These are phyloP conservation scores for Mycena leptocephala DNA, from an alignment of 768 basidiomycete genomes.

Conservation along the genomic window DNA sequence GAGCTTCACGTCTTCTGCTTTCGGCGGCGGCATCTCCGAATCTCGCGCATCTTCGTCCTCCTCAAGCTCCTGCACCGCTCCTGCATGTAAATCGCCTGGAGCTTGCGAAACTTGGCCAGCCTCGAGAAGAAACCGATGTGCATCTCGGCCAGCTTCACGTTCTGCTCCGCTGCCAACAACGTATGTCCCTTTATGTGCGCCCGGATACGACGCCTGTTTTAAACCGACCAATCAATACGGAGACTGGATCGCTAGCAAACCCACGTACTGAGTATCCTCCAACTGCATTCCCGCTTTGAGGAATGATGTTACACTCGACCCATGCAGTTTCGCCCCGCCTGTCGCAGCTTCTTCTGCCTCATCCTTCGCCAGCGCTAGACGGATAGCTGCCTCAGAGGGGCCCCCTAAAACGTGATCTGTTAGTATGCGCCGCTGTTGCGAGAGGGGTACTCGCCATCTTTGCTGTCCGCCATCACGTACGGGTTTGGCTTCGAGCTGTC, in stretches of 20 bases:
- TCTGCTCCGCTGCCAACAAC: not conserved
- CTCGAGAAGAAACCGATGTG: not conserved
- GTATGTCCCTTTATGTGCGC: not conserved
- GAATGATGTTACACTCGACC: not conserved
- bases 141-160: not conserved
- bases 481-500: conserved; percentile 16
- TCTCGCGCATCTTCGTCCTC: not conserved
- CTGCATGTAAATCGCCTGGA: not conserved
- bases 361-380: not conserved
- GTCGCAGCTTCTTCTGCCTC: not conserved
- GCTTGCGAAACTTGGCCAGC: not conserved
- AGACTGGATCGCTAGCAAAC: not conserved
- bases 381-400: not conserved
- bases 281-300: not conserved
- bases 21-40: not conserved
- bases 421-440: too few species aligned
- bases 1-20: too few species aligned
- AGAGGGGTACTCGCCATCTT: not conserved
- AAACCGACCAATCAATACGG: too few species aligned
- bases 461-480: not conserved
- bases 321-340: too few species aligned
- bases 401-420: not conserved
- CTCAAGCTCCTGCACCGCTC: not conserved
- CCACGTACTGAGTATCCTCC: conserved; percentile 10
- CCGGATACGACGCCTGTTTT: not conserved